A percentile compares a stretch with the other conserved stretches of the same genome.
phyloP scores from a whole-genome alignment of 768 basidiomycete species.

The Zangia roseola region DNA sequence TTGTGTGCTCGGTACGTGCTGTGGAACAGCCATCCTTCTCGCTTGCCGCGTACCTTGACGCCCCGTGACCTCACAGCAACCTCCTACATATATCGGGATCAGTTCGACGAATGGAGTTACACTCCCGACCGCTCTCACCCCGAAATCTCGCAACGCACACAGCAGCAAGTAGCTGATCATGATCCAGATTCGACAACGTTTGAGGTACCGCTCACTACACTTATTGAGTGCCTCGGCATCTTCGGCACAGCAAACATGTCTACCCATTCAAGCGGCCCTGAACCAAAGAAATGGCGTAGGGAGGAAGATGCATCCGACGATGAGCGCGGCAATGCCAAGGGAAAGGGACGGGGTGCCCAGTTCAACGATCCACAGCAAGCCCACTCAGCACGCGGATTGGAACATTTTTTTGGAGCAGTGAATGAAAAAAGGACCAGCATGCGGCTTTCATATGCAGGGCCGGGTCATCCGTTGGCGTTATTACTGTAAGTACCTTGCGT shows the following conservation, averaged over 20 bases:
- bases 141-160: slow-evolving; percentile 21
- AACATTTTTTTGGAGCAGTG: slow-evolving; percentile 52
- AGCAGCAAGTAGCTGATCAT: slow-evolving; percentile 9
- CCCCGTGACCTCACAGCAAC: slow-evolving; percentile 51
- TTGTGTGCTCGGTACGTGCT: slow-evolving; percentile 66
- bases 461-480: slow-evolving; percentile 75
- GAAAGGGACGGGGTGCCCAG: slow-evolving; percentile 17
- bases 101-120: slow-evolving; percentile 82
- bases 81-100: slow-evolving; percentile 73
- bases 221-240: slow-evolving; percentile 90
- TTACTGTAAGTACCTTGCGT: slow-evolving; percentile 59
- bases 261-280: slow-evolving; percentile 28
- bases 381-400: slow-evolving; percentile 37
- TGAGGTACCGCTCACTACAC: slow-evolving; percentile 78
- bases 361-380: slow-evolving; percentile 20
- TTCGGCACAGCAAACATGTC: slow-evolving; percentile 73
- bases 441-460: slow-evolving; percentile 79
- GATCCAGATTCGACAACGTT: slow-evolving; percentile 45
- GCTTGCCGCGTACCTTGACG: background rate
- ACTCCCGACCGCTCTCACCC: slow-evolving; percentile 38
- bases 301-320: slow-evolving; percentile 48
- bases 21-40: slow-evolving; percentile 2
- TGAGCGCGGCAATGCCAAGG: slow-evolving; percentile 33
- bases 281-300: slow-evolving; percentile 49
- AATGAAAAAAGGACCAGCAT: slow-evolving; percentile 74